Conservation (phyloP, 2,329 filamentous ascomycete genomes). For the Ophiostoma quercus region DNA sequence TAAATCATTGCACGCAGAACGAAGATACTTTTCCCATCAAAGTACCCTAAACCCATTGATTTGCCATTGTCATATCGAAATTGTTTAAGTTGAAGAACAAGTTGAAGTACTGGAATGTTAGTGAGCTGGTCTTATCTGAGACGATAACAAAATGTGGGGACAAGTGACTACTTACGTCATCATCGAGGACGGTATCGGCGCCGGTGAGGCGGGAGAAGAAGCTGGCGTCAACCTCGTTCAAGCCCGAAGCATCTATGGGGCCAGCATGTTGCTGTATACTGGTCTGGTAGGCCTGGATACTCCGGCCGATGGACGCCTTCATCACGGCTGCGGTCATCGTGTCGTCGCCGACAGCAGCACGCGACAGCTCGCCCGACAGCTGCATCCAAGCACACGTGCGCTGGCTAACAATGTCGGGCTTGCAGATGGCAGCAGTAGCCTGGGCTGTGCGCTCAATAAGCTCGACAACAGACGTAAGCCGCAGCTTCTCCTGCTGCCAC, state of each 20-base stretch:
- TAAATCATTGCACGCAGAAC: not conserved
- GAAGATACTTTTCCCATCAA: not conserved
- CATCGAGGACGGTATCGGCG: not conserved
- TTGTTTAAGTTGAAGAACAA: not conserved
- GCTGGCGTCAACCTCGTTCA: not conserved
- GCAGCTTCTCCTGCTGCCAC: slow-evolving; percentile 11
- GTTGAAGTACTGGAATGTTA: slow-evolving; percentile 6
- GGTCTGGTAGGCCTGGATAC: not conserved
- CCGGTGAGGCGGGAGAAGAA: not conserved
- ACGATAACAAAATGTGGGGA: not conserved
- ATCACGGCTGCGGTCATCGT: not conserved
- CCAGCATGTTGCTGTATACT: not conserved
- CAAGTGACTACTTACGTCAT: not conserved
- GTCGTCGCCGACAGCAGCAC: not conserved
- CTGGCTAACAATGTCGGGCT: slow-evolving; percentile 14
- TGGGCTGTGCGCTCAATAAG: not conserved
- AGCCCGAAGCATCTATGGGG: not conserved
- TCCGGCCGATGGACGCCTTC: not conserved
- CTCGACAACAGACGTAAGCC: slow-evolving; percentile 1
- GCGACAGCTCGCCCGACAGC: slow-evolving; percentile 7
- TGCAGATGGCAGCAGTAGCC: slow-evolving; percentile 1
- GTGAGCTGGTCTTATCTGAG: not conserved
- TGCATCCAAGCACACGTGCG: slow-evolving; percentile 13
- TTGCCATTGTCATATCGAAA: slow-evolving; percentile 28
- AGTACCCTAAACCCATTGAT: not conserved